Conservation (phyloP, 768 basidiomycete genomes). For the Auriscalpium orientale region DNA sequence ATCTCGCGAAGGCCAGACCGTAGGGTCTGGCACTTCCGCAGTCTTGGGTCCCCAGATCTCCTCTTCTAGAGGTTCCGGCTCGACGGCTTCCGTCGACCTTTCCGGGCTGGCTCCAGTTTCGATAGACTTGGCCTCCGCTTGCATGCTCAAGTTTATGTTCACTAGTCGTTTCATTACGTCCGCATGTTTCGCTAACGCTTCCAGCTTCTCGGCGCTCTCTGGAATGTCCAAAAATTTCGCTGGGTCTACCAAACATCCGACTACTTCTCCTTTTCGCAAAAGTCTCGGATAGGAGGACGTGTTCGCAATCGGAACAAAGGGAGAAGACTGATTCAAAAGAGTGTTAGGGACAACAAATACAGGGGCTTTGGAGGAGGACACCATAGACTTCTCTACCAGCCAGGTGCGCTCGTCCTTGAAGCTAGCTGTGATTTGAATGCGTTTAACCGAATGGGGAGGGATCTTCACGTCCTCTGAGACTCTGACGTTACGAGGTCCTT, state of each 20-base stretch:
- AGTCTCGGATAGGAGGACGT: neutral
- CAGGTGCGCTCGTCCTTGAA: neutral
- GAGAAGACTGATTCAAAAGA: neutral
- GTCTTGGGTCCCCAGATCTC: constrained; percentile 27
- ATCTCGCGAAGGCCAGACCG: neutral
- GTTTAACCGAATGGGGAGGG: neutral
- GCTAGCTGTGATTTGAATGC: neutral
- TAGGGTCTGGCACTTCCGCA: constrained; percentile 14
- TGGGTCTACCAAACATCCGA: neutral
- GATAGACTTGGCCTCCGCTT: neutral
- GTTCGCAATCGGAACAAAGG: neutral
- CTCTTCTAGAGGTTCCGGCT: neutral
- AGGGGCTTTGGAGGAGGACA: neutral
- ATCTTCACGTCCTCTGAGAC: neutral
- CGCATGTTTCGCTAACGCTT: neutral
- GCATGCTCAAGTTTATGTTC: neutral
- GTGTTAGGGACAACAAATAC: neutral
- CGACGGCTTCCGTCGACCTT: neutral
- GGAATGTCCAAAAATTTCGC: neutral
- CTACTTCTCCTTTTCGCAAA: neutral
- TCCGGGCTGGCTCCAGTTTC: neutral
- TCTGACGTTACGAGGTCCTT: neutral
- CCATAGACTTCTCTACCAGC: neutral
- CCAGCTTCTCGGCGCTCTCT: neutral
- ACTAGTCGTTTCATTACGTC: neutral